These are phyloP conservation scores for Piper betle DNA, from an alignment of 164 flowering plant species.

Conservation along the genomic window DNA sequence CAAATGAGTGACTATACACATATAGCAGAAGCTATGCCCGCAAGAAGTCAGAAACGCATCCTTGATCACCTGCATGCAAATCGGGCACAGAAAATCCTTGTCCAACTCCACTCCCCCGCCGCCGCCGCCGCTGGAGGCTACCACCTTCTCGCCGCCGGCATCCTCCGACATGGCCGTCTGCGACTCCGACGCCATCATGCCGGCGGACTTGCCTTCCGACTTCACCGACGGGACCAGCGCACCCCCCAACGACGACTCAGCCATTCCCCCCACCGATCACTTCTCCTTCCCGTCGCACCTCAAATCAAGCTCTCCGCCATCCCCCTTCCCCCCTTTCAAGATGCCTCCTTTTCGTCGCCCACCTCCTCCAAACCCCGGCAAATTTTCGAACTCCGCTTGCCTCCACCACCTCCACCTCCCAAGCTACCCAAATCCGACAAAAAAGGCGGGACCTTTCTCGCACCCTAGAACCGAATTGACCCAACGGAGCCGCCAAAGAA, in stretches of 20 bases:
- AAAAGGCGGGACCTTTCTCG: too few relatives aligned
- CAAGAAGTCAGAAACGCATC: conserved; percentile 91
- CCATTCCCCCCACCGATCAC: not conserved
- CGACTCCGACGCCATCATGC: conserved; percentile 5
- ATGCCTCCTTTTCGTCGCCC: too few relatives aligned
- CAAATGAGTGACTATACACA: conserved; percentile 88
- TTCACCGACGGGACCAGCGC: conserved; percentile 56
- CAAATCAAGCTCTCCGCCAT: not conserved
- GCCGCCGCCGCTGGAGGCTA: not conserved
- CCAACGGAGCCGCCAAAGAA: too few relatives aligned
- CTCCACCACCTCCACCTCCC: too few relatives aligned
- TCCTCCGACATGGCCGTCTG: conserved; percentile 3
- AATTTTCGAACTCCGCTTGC: too few relatives aligned
- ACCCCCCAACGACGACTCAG: conserved; percentile 37
- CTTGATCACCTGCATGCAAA: conserved; percentile 89
- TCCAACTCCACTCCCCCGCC: conserved; percentile 31
- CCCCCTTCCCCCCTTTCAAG: too few relatives aligned
- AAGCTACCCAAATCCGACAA: too few relatives aligned
- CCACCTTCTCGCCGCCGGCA: conserved; percentile 4
- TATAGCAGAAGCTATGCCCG: conserved; percentile 95
- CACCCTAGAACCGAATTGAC: too few relatives aligned
- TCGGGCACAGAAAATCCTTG: conserved; percentile 74
- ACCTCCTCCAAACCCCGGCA: too few relatives aligned
- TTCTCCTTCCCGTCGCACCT: not conserved
- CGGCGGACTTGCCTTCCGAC: conserved; percentile 18